Evolutionary conservation across 2,329 filamentous ascomycete genomes (phyloP).

Genomic region (Botrytis paeoniae): DNA sequence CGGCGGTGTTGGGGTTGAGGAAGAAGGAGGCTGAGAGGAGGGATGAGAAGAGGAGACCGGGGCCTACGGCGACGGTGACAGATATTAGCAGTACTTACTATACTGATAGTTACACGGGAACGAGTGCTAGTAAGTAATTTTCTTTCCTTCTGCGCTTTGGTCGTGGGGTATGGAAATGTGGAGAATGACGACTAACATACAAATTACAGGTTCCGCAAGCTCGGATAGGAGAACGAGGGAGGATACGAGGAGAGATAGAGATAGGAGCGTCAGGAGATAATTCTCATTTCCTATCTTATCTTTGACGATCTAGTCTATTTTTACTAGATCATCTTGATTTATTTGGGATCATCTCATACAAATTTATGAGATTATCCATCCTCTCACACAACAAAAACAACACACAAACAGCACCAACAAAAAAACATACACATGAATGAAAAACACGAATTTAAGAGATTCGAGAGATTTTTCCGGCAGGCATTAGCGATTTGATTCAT

Average conservation of each 20-base stretch:
- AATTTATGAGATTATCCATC: neutral
- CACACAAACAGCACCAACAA: neutral
- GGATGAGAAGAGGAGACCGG: slow-evolving; percentile 24
- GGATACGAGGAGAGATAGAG: slow-evolving; percentile 24
- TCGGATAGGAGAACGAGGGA: slow-evolving; percentile 35
- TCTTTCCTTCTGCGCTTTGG: neutral
- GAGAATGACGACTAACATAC: slow-evolving; percentile 18
- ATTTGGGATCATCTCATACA: neutral
- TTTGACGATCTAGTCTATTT: neutral
- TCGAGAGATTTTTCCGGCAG: neutral
- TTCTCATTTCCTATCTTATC: neutral
- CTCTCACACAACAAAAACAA: neutral
- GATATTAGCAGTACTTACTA: slow-evolving; percentile 37
- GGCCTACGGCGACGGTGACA: slow-evolving; percentile 16
- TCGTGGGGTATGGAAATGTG: neutral
- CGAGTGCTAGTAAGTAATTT: slow-evolving; percentile 36
- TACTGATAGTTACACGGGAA: slow-evolving; percentile 37
- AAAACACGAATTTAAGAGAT: neutral
- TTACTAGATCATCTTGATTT: neutral
- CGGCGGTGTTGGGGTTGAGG: slow-evolving; percentile 37
- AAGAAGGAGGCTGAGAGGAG: slow-evolving; percentile 31
- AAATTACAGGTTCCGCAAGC: slow-evolving; percentile 32
- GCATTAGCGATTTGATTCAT: slow-evolving; percentile 16
- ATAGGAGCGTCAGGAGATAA: slow-evolving; percentile 15
- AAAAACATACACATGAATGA: neutral